phyloP scores from a whole-genome alignment of 371 early-diverging fungal genomes.

The Lichtheimia hyalospora region DNA sequence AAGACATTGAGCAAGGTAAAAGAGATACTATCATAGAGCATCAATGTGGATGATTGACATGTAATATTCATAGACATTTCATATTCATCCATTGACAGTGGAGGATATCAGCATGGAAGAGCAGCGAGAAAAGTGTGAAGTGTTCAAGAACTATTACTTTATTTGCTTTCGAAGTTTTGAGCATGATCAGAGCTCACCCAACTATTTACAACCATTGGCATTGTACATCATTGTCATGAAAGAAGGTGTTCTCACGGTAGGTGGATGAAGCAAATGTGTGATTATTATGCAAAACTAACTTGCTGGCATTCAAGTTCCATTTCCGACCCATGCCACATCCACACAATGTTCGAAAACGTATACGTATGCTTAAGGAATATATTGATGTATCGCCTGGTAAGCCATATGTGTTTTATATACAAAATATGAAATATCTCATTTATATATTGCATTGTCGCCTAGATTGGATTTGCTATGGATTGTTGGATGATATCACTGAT shows the following conservation, averaged over 20 bases:
- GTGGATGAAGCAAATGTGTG: background rate
- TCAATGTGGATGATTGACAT: background rate
- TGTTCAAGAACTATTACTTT: constrained; percentile 89
- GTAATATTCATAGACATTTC: constrained; percentile 42
- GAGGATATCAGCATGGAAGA: constrained; percentile 93
- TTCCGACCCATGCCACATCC: constrained; percentile 71
- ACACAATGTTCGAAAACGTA: constrained; percentile 73
- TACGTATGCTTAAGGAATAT: constrained; percentile 69
- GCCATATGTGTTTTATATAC: background rate
- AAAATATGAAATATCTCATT: background rate
- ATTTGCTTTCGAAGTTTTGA: constrained; percentile 83
- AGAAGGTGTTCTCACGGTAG: constrained; percentile 79
- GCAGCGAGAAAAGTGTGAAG: constrained; percentile 90
- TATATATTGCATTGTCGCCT: background rate
- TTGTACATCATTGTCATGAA: constrained; percentile 82
- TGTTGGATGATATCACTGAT: constrained; percentile 86
- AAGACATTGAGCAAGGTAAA: constrained; percentile 49
- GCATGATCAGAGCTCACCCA: constrained; percentile 59
- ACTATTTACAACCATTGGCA: constrained; percentile 75
- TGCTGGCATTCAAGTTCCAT: constrained; percentile 57
- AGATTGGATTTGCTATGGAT: constrained; percentile 90
- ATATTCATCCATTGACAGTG: constrained; percentile 87
- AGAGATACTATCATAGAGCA: background rate
- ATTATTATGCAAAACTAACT: background rate
- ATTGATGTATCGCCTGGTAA: constrained; percentile 60